phyloP scores from a whole-genome alignment of 257 asterid species.

The Nicotiana benthamiana region DNA sequence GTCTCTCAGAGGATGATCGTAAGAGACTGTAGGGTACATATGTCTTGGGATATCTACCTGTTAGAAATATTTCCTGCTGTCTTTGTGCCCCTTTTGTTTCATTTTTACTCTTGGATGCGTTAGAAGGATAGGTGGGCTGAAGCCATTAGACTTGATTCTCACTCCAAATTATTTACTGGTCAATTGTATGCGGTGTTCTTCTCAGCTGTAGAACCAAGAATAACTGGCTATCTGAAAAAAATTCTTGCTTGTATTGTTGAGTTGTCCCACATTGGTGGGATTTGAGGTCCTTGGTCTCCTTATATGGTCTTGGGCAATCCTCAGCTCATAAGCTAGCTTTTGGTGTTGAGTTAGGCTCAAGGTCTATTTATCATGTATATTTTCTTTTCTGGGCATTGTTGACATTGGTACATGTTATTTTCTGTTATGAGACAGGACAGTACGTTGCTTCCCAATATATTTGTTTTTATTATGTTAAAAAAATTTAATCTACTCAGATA shows the following conservation, averaged over 20 bases:
- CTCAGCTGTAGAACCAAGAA: not conserved
- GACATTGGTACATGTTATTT: not conserved
- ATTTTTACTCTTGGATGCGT: not conserved
- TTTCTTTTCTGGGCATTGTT: not conserved
- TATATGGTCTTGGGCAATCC: too few relatives aligned
- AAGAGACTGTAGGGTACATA: not conserved
- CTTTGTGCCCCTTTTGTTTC: not conserved
- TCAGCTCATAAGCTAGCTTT: too few relatives aligned
- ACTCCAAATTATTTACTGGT: not conserved
- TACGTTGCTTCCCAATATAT: not conserved
- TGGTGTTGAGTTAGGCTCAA: too few relatives aligned
- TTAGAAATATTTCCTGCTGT: not conserved
- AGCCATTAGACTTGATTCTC: not conserved
- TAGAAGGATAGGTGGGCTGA: constrained; percentile 3
- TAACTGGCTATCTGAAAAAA: not conserved
- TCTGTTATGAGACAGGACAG: not conserved
- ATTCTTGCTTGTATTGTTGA: not conserved
- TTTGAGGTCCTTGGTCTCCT: too few relatives aligned
- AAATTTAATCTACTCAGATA: not conserved
- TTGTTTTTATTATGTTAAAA: not conserved
- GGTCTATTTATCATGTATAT: too few relatives aligned
- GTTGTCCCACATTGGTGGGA: too few relatives aligned
- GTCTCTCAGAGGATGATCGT: not conserved
- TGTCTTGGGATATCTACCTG: not conserved
- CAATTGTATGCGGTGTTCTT: not conserved